A percentile compares a stretch with the other conserved stretches of the same genome.
Conservation (phyloP, 2,329 filamentous ascomycete species). For the Arachnopeziza araneosa region DNA sequence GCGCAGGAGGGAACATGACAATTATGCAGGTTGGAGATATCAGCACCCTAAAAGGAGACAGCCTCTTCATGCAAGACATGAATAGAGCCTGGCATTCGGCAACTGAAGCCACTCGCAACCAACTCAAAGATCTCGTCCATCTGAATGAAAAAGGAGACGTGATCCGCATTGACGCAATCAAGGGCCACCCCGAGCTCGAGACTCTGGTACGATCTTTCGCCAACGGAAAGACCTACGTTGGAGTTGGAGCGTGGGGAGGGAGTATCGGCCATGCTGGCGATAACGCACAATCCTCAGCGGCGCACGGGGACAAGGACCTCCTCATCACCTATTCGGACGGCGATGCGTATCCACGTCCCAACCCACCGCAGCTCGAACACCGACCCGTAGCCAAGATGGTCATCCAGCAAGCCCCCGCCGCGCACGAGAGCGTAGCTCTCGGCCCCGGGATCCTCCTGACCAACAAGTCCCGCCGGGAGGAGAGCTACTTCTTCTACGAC, state of each 20-base stretch:
- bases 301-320: conserved; percentile 36
- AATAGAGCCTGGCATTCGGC: conserved; percentile 33
- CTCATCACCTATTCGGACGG: conserved; percentile 35
- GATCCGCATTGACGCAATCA: conserved; percentile 32
- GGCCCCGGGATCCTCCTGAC: conserved; percentile 34
- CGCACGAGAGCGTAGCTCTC: neutral
- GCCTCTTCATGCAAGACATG: conserved; percentile 36
- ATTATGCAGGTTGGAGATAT: conserved; percentile 34
- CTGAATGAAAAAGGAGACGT: conserved; percentile 26
- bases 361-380: conserved; percentile 1
- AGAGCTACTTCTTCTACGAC: conserved; percentile 36
- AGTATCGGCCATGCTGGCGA: conserved; percentile 31
- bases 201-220: conserved; percentile 35
- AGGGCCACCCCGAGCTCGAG: conserved; percentile 33
- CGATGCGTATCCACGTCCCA: conserved; percentile 4
- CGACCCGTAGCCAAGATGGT: conserved; percentile 1
- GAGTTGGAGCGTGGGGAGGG: conserved; percentile 34
- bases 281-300: conserved; percentile 34
- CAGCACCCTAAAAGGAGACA: conserved; percentile 34
- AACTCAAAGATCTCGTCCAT: conserved; percentile 30
- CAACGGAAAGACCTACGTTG: conserved; percentile 35
- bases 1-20: conserved; percentile 37
- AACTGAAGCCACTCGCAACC: conserved; percentile 29
- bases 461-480: conserved; percentile 31
- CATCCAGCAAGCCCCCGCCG: neutral